Conservation (phyloP, 1,284 basidiomycete genomes). For the Cutaneotrichosporon cavernicola region DNA sequence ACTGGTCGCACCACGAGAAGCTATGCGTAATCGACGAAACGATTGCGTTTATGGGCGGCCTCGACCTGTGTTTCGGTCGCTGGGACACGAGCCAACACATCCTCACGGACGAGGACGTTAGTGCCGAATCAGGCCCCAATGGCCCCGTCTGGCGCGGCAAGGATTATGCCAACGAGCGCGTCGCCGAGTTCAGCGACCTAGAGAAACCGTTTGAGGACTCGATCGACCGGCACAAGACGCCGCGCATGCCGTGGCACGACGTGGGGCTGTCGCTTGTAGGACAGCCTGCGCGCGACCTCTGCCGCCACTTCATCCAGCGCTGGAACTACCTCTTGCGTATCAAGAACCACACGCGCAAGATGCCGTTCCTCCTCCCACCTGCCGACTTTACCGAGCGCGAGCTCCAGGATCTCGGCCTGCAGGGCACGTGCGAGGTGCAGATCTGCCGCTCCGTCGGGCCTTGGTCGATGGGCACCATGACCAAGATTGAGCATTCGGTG, state of each 20-base stretch:
- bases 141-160: constrained; percentile 74
- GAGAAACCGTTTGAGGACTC: constrained; percentile 91
- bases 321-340: constrained; percentile 90
- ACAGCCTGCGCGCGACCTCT: constrained; percentile 91
- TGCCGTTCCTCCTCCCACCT: constrained; percentile 94
- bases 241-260: constrained; percentile 99
- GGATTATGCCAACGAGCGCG: constrained; percentile 81
- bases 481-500: constrained; percentile 85
- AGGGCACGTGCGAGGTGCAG: constrained; percentile 95
- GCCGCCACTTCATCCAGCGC: constrained; percentile 91
- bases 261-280: constrained; percentile 93
- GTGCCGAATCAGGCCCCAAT: constrained; percentile 59
- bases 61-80: constrained; percentile 90
- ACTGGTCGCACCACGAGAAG: constrained; percentile 99
- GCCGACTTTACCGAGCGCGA: constrained; percentile 86
- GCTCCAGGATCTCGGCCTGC: constrained; percentile 75
- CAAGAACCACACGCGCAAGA: constrained; percentile 86
- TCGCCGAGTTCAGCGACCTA: constrained; percentile 82
- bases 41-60: constrained; percentile 65
- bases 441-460: constrained; percentile 93
- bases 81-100: constrained; percentile 97
- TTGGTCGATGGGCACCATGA: constrained; percentile 91
- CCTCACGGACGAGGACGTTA: constrained; percentile 75
- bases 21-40: constrained; percentile 75
- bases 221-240: constrained; percentile 83